Base-by-base conservation (phyloP, 2,329 filamentous ascomycete genomes). In the Diaporthe vaccinii region DNA sequence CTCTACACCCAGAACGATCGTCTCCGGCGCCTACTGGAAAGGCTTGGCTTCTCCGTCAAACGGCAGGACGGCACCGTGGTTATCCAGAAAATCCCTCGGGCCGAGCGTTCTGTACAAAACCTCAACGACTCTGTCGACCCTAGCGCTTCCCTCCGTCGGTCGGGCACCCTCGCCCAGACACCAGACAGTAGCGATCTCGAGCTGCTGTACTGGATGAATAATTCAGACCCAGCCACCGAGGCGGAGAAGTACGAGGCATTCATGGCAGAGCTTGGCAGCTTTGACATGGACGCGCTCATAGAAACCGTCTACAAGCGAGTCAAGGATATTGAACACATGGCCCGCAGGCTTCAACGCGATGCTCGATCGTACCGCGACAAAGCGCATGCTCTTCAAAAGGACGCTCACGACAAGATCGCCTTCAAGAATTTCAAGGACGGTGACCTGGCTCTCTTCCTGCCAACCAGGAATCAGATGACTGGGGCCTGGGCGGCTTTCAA, bases 401-500 rank as follows among this genome's bases (percentile, higher is more conserved):
- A 98, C 80, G 92, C 95, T 0, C 95, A 98, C 80, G 95, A 98
- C 79, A 98, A 98, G 87, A 98, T 99, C 81, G 96, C 97, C 2
- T 98, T 97, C 82, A 93, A 93, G 76, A 93, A 96, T 69, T 99
- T 99, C 87, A 98, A 98, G 82, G 96, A 98, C 83, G 96, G 97
- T 10, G 97, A 99, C 81, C 89, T 99, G 20, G 97, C 96, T 17
- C 85, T 99, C 2, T 99, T 99, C 86, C 86, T 99, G 55, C 97
- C 97, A 0, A 99, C 97, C 0, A 90, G 96, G 49, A 98, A 98
- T 82, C 96, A 98, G 84, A 94, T 94, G 51, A 97, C 95, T 6
- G 94, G 96, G 22, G 96, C 97, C 0, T 99, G 97, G 97, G 97
- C 97, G 7, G 97, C 97, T 0, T 99, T 99, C 89, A 99, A 99